These are phyloP conservation scores for Talaromyces marneffei DNA, from an alignment of 2,329 filamentous ascomycete species.

Conservation along the genomic window DNA sequence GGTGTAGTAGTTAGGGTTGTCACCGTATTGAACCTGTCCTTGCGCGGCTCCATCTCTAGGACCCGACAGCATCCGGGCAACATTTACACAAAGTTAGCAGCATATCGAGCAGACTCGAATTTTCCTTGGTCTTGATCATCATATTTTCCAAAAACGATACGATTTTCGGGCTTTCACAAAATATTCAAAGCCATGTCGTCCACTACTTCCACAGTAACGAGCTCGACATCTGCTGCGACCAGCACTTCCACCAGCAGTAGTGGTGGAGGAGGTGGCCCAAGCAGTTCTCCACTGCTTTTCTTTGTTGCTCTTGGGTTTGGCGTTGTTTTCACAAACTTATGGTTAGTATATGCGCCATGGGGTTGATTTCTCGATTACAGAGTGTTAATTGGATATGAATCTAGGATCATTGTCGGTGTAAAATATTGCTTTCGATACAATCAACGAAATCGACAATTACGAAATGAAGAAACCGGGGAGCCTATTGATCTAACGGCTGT, in stretches of 20 bases:
- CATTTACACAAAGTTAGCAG: not conserved
- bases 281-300: slow-evolving; percentile 73
- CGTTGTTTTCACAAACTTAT: slow-evolving; percentile 97
- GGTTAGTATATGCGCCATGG: slow-evolving; percentile 57
- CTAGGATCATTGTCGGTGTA: slow-evolving; percentile 97
- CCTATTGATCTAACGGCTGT: slow-evolving; percentile 82
- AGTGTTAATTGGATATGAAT: not conserved
- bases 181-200: slow-evolving; percentile 3
- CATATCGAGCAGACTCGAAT: not conserved
- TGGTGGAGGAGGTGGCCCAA: slow-evolving; percentile 41
- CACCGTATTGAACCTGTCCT: not conserved
- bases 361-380: not conserved
- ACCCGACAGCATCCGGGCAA: not conserved
- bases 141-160: not conserved
- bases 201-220: slow-evolving; percentile 17
- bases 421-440: slow-evolving; percentile 99
- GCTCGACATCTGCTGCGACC: slow-evolving; percentile 21
- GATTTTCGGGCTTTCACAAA: not conserved
- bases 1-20: slow-evolving; percentile 6
- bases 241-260: slow-evolving; percentile 20
- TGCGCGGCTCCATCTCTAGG: not conserved
- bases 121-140: not conserved
- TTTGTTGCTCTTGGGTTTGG: slow-evolving; percentile 95
- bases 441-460: slow-evolving; percentile 76
- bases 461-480: slow-evolving; percentile 73